phyloP scores from a whole-genome alignment of 2,329 filamentous ascomycete genomes.

The Penicillium nordicum region DNA sequence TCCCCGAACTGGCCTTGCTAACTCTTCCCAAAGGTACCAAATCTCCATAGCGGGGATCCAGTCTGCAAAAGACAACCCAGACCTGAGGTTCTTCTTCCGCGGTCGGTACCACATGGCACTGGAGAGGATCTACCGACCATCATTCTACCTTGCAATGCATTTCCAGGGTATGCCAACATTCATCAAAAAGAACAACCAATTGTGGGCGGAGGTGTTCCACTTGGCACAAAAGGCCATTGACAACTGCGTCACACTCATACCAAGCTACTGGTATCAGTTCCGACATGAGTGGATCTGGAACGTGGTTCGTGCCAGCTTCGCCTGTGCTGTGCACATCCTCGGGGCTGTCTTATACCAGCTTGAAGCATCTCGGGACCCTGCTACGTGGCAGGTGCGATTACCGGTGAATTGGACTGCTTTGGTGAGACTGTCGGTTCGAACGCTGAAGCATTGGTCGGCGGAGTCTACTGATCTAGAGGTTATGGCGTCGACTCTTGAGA shows the following conservation, averaged over 20 bases:
- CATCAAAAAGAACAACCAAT: constrained; percentile 2
- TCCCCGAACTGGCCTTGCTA: neutral
- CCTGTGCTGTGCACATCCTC: constrained; percentile 20
- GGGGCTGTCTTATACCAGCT: constrained; percentile 17
- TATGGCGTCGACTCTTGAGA: constrained; percentile 19
- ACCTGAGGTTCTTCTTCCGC: constrained; percentile 17
- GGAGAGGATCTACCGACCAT: constrained; percentile 22
- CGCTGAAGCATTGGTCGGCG: constrained; percentile 14
- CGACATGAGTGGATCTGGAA: constrained; percentile 26
- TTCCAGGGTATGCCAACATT: constrained; percentile 18
- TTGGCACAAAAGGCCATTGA: constrained; percentile 20
- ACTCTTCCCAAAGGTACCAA: constrained; percentile 15
- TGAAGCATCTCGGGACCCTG: neutral
- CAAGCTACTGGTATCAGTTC: constrained; percentile 20
- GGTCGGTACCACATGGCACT: constrained; percentile 15
- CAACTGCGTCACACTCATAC: constrained; percentile 18
- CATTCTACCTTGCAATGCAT: constrained; percentile 23
- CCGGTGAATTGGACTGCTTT: constrained; percentile 21
- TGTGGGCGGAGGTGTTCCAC: constrained; percentile 10
- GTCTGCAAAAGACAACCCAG: constrained; percentile 11
- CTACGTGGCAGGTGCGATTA: constrained; percentile 9
- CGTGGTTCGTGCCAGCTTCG: constrained; percentile 17
- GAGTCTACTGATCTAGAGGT: constrained; percentile 22
- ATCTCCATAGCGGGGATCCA: constrained; percentile 10
- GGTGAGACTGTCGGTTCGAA: constrained; percentile 17